These are phyloP conservation scores for Isatis tinctoria DNA, from an alignment of 345 rosid genomes.

Conservation along the genomic window DNA sequence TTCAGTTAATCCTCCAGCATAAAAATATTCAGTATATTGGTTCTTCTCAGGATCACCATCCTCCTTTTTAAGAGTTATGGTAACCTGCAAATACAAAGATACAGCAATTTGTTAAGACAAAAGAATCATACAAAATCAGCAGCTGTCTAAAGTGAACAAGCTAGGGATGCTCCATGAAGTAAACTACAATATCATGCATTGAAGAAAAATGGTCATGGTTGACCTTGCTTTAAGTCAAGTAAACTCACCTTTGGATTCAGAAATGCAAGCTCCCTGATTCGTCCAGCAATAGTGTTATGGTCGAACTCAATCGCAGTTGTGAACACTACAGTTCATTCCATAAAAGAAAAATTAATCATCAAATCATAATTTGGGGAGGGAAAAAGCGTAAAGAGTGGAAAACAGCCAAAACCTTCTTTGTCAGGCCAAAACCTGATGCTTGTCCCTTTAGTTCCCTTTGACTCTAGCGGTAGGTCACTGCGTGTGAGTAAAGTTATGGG, in stretches of 20 bases:
- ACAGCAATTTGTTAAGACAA: background rate
- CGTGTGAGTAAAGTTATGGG: slow-evolving; percentile 57
- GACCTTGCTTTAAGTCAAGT: background rate
- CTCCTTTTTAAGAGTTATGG: slow-evolving; percentile 57
- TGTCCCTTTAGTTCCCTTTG: slow-evolving; percentile 63
- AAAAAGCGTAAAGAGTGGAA: slow-evolving; percentile 14
- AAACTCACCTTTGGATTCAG: slow-evolving; percentile 76
- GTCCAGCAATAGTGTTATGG: slow-evolving; percentile 75
- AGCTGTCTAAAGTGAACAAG: slow-evolving; percentile 1
- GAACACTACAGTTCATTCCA: slow-evolving; percentile 48
- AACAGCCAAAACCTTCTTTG: slow-evolving; percentile 59
- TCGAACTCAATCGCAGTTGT: slow-evolving; percentile 86
- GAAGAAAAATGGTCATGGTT: background rate
- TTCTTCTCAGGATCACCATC: slow-evolving; percentile 56
- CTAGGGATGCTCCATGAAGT: slow-evolving; percentile 14
- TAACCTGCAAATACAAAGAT: slow-evolving; percentile 52
- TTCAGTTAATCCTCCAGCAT: slow-evolving; percentile 86
- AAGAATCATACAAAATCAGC: slow-evolving; percentile 1
- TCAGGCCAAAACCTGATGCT: slow-evolving; percentile 94
- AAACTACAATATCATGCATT: background rate
- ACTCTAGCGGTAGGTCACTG: slow-evolving; percentile 53
- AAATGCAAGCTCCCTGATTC: slow-evolving; percentile 96
- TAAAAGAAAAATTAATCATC: slow-evolving; percentile 9
- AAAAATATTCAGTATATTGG: slow-evolving; percentile 61
- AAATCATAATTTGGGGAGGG: slow-evolving; percentile 4